Evolutionary conservation across 163 green algal genomes (phyloP).

Genomic region (Scenedesmus sp.): DNA sequence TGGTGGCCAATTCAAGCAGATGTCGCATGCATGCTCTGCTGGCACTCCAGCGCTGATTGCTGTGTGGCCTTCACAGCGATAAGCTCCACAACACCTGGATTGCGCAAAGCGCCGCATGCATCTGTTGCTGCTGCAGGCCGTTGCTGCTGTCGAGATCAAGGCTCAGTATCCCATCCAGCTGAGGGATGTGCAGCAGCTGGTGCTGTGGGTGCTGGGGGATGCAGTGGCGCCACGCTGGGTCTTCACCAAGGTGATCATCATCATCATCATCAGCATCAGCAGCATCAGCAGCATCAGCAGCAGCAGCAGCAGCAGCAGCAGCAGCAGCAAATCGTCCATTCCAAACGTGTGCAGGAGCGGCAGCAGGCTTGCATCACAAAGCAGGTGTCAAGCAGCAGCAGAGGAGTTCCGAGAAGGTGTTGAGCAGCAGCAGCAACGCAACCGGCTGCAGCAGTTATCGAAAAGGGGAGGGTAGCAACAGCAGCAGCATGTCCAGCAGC

Average conservation of each 20-base stretch:
- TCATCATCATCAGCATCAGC: not conserved
- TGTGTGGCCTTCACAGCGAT: not conserved
- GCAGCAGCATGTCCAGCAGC: not conserved
- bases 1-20: not conserved
- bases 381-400: not conserved
- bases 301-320: conserved; percentile 7
- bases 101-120: not conserved
- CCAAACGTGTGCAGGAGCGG: not conserved
- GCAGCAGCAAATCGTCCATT: not conserved
- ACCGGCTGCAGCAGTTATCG: too few relatives aligned
- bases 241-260: conserved; percentile 42
- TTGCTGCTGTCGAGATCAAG: conserved; percentile 46
- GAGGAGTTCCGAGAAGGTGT: not conserved
- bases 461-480: too few relatives aligned
- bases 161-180: conserved; percentile 29
- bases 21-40: not conserved
- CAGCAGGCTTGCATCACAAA: not conserved
- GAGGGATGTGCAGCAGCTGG: conserved; percentile 53
- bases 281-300: conserved; percentile 1
- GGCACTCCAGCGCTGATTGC: not conserved
- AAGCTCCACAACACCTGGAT: too few relatives aligned
- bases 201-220: conserved; percentile 53
- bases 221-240: conserved; percentile 33
- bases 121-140: conserved; percentile 29
- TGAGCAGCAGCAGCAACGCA: too few relatives aligned